Conservation (phyloP, 2,329 filamentous ascomycete species). For the Botrytis fabae region DNA sequence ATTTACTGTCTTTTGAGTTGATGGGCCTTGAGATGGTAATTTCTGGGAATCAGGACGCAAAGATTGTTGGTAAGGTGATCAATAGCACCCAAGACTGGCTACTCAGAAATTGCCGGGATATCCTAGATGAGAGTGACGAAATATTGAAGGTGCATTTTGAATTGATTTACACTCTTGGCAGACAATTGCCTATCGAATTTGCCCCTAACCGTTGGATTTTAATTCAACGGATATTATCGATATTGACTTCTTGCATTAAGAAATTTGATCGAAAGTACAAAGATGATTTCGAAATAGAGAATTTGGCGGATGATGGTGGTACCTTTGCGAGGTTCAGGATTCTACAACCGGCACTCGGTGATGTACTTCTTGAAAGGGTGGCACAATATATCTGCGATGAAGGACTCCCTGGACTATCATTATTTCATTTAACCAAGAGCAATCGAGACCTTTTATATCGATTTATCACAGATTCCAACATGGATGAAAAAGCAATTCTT, state of each 20-base stretch:
- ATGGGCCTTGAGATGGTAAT: conserved; percentile 56
- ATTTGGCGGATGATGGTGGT: conserved; percentile 34
- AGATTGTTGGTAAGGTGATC: conserved; percentile 41
- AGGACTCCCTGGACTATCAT: conserved; percentile 49
- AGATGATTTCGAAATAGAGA: conserved; percentile 46
- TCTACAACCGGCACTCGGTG: conserved; percentile 42
- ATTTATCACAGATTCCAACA: conserved; percentile 17
- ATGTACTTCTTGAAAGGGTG: conserved; percentile 40
- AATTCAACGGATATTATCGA: conserved; percentile 53
- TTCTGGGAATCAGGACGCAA: conserved; percentile 37
- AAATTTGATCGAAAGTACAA: conserved; percentile 41
- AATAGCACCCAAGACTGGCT: conserved; percentile 48
- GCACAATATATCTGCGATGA: conserved; percentile 46
- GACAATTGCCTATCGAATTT: conserved; percentile 51
- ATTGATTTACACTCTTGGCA: conserved; percentile 62
- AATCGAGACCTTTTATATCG: conserved; percentile 11
- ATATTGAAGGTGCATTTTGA: conserved; percentile 62
- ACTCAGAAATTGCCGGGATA: conserved; percentile 49
- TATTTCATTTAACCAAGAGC: conserved; percentile 19
- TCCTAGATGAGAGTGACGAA: conserved; percentile 67
- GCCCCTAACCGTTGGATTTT: conserved; percentile 57
- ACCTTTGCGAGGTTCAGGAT: conserved; percentile 53
- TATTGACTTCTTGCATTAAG: conserved; percentile 43
- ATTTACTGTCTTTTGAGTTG: conserved; percentile 63
- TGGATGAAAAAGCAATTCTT: conserved; percentile 31